Conservation (phyloP, 345 rosid genomes). For the Eutrema japonicum region DNA sequence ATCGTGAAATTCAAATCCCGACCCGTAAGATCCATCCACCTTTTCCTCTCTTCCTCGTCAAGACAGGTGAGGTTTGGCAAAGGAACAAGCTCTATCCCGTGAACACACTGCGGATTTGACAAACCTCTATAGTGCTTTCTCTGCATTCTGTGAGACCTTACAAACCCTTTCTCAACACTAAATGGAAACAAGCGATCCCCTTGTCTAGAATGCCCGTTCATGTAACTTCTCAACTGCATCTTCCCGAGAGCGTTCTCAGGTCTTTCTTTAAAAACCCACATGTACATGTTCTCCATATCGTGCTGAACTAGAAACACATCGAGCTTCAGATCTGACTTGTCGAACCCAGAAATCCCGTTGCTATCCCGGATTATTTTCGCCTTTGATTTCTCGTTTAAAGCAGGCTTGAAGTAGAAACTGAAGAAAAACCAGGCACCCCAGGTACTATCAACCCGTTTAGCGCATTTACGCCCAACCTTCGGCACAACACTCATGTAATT, state of each 20-base stretch:
- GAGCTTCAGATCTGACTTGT: conserved; percentile 83
- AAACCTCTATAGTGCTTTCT: conserved; percentile 96
- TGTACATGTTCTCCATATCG: conserved; percentile 99
- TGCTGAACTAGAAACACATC: conserved; percentile 95
- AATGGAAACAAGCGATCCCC: conserved; percentile 93
- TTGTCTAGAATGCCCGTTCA: conserved; percentile 98
- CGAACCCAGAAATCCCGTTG: conserved; percentile 80
- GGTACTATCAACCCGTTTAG: conserved; percentile 79
- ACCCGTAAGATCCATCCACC: conserved; percentile 94
- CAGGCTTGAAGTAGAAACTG: conserved; percentile 92
- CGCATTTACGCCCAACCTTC: conserved; percentile 71
- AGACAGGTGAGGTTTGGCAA: conserved; percentile 73
- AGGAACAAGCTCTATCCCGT: conserved; percentile 82
- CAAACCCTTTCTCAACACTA: conserved; percentile 93
- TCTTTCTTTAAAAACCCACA: conserved; percentile 98
- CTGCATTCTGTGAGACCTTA: conserved; percentile 96
- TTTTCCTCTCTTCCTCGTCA: conserved; percentile 86
- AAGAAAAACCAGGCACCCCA: conserved; percentile 99
- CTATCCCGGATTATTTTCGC: conserved; percentile 67
- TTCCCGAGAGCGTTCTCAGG: conserved; percentile 97
- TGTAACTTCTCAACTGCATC: conserved; percentile 98
- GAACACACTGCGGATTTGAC: conserved; percentile 95
- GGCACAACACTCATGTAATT: conserved; percentile 58
- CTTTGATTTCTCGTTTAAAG: conserved; percentile 83
- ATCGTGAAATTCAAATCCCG: conserved; percentile 80